phyloP scores from a whole-genome alignment of 495 filamentous ascomycete species.

The Penicillium simplicissimum region DNA sequence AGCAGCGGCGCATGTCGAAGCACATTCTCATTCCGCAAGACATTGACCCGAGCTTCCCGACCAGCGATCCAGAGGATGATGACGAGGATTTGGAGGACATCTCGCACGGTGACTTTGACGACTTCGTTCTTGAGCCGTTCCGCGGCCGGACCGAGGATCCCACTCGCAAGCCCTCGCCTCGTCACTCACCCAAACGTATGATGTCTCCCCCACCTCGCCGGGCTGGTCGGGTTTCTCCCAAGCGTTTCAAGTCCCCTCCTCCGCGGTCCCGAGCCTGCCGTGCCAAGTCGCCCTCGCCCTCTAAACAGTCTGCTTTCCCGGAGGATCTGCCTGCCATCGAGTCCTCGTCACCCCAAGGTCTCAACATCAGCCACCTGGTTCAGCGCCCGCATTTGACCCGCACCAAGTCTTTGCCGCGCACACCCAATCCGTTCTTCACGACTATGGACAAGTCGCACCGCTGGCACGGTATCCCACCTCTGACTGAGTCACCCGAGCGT shows the following conservation, averaged over 20 bases:
- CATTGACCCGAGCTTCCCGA: conserved; percentile 95
- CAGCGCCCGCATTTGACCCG: conserved; percentile 62
- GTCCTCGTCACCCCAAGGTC: conserved; percentile 26
- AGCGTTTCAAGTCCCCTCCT: conserved; percentile 55
- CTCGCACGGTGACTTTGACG: conserved; percentile 50
- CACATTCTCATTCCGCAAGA: conserved; percentile 83
- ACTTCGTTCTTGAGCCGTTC: conserved; percentile 31
- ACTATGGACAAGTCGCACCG: conserved; percentile 38
- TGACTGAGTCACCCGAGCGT: conserved; percentile 37
- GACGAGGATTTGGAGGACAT: conserved; percentile 71
- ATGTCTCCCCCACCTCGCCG: conserved; percentile 65
- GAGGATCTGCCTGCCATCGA: conserved; percentile 32
- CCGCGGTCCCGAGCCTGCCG: conserved; percentile 42
- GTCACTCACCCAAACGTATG: conserved; percentile 46
- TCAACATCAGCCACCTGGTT: conserved; percentile 60
- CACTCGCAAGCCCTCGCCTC: conserved; percentile 34
- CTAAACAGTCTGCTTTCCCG: conserved; percentile 29
- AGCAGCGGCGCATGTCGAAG: conserved; percentile 76
- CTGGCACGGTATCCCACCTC: conserved; percentile 35
- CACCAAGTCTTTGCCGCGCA: conserved; percentile 78
- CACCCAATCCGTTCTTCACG: conserved; percentile 67
- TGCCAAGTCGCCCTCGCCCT: conserved; percentile 25
- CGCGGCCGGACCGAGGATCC: conserved; percentile 38
- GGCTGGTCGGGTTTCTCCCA: conserved; percentile 67
- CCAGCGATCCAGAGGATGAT: conserved; percentile 80